These are phyloP conservation scores for Diversispora epigaea DNA, from an alignment of 192 early-diverging fungal species.

Conservation along the genomic window DNA sequence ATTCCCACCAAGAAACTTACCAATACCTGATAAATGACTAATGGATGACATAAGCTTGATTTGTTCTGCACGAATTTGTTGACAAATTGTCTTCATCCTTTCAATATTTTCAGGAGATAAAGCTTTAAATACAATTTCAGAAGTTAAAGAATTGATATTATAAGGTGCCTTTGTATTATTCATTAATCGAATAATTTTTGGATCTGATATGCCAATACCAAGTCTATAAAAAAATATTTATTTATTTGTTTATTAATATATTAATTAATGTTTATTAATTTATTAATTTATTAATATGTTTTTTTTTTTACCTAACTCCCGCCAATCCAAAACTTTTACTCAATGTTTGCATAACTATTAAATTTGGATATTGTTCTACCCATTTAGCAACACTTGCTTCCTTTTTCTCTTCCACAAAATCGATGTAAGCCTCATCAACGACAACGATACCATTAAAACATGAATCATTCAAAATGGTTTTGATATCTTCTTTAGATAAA, in stretches of 20 bases:
- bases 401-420: conserved; percentile 73
- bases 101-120: conserved; percentile 67
- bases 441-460: conserved; percentile 86
- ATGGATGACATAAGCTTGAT: conserved; percentile 64
- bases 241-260: not conserved
- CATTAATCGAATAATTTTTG: conserved; percentile 81
- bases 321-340: conserved; percentile 99
- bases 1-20: conserved; percentile 79
- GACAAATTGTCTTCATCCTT: conserved; percentile 66
- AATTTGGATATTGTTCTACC: conserved; percentile 83
- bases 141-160: conserved; percentile 90
- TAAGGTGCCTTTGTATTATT: conserved; percentile 99
- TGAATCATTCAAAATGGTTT: conserved; percentile 62
- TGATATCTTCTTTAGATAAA: conserved; percentile 68
- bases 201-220: conserved; percentile 80
- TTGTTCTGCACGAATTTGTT: conserved; percentile 65
- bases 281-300: not conserved
- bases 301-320: conserved; percentile 87
- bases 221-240: conserved; percentile 53
- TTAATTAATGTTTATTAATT: not conserved
- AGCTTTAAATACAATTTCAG: conserved; percentile 75
- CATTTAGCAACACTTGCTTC: conserved; percentile 75
- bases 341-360: conserved; percentile 97
- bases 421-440: conserved; percentile 98
- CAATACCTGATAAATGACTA: conserved; percentile 61